Evolutionary conservation across 2,329 filamentous ascomycete genomes (phyloP), one percentile per base, ranked within the genome.

Genomic region (Colletotrichum sp.): DNA sequence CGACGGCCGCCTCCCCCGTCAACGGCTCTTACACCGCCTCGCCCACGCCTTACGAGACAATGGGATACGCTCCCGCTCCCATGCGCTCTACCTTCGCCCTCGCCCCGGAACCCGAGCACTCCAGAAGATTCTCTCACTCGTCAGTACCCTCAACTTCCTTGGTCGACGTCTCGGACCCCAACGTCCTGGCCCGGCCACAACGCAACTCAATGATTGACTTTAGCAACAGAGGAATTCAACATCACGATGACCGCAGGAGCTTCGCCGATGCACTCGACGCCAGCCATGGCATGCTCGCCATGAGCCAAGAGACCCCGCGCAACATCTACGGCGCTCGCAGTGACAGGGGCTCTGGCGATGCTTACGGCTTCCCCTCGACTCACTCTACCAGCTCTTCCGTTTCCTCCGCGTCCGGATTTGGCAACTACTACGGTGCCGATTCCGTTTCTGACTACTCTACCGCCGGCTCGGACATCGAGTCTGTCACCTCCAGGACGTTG

Each of bases 361-460:
- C 96, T 2, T 98, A 98, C 82, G 95, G 95, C 16, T 99, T 98
- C 84, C 96, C 96, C 8, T 92, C 95, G 16, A 91, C 93, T 21
- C 94, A 97, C 82, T 97, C 95, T 4, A 92, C 93, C 26, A 96
- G 94, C 83, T 99, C 96, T 1, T 98, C 96, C 61, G 96, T 98
- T 77, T 99, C 96, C 0, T 98, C 96, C 63, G 95, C 98, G 77
- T 98, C 96, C 1, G 93, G 94, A 81, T 95, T 93, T 78, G 97
- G 96, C 82, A 93, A 93, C 78, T 92, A 91, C 61, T 98, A 98
- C 84, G 98, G 98, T 83, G 94, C 93, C 79, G 94, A 94, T 73
- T 98, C 95, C 0, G 94, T 97, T 7, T 98, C 96, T 78, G 96
- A 98, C 83, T 98, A 98, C 87, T 98, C 96, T 81, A 98, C 96